Base-by-base conservation (phyloP, 2,329 filamentous ascomycete genomes). In the Pseudomassariella vexata region DNA sequence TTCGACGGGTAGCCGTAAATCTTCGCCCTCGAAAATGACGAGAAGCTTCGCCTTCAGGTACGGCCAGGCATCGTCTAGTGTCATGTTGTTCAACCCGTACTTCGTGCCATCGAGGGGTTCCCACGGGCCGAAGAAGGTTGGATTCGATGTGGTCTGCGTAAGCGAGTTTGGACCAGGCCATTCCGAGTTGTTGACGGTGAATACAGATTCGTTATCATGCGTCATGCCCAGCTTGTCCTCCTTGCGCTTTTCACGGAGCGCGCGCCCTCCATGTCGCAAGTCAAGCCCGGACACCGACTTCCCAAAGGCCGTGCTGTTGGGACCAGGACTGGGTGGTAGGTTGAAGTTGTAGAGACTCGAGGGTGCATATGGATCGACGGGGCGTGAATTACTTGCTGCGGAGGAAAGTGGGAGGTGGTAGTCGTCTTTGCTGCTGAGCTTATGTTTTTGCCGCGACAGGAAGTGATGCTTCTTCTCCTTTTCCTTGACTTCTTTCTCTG, bases 201-300 rank as follows among this genome's bases (percentile, higher is more conserved):
- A 56, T 28, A 53, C 50, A 12, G 63, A 60, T 62, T 74, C 70
- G 40, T 60, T 77, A 37, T 79, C 69, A 21, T 76, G 56, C 9
- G 64, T 62, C 39, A 55, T 61, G 6, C 66, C 39, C 22, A 49
- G 45, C 44, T 79, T 77, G 41, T 85, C 82, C 40, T 85, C 80
- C 44, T 82, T 81, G 55, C 82, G 83, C 65, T 90, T 94, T 52
- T 95, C 87, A 22, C 84, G 74, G 27, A 89, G 59, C 6, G 80
- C 83, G 24, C 82, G 73, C 2, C 81, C 85, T 24, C 82, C 85
- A 59, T 90, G 85, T 31, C 85, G 70, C 17, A 90, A 62, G 56
- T 90, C 85, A 25, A 90, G 65, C 0, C 83, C 84, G 37, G 84
- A 90, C 50, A 92, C 84, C 3, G 82, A 83, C 60, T 92, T 94